Evolutionary conservation across 805 yeast genomes (phyloP), one percentile per base, ranked within the genome.

Genomic region (Lipomyces spencermartinsiae): DNA sequence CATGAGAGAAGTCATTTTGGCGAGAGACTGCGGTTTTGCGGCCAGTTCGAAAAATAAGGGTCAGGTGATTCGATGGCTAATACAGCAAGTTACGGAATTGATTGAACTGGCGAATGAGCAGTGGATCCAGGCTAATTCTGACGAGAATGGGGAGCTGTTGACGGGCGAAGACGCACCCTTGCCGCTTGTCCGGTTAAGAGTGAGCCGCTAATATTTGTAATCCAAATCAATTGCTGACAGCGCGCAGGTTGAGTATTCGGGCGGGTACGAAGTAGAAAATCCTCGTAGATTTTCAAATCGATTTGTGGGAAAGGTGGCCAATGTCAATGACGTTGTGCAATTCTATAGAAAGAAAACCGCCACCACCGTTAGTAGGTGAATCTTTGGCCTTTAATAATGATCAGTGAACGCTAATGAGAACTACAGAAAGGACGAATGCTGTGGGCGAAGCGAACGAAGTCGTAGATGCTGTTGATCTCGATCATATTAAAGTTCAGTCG

Each of bases 211-310:
- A 8, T 55, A 55, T 34, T 19, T n/a, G 8, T 55, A 7, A 16
- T 6, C 19, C 49, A 43, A 12, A 8, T 55, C 22, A 19, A 31
- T 55, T 8, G 58, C 19, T 19, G 22, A 68, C 93, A 16, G 2
- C 7, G 49, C n/a, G 16, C 56, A 53, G 56, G 56, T 53, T 0
- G 98, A 95, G 73, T 94, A 94, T 73, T 83, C 91, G 29, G 97
- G 96, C 0, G 97, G 93, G 4, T 94, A 86, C 74, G 97, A 93
- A 73, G 92, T 95, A 19, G 98, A 93, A 74, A 94, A 93, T 75
- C 91, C 97, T 0, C 82, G 96, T 62, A 80, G 97, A 70, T 92
- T 95, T 71, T 92, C 97, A 16, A 92, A 93, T 75, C 81, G 92
- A 74, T 95, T 94, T 81, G 97, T 91, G 5, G 97, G 97, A 0